Conservation (phyloP, 1,139 yeast genomes). For the Yamadazyma songkhlaensis region DNA sequence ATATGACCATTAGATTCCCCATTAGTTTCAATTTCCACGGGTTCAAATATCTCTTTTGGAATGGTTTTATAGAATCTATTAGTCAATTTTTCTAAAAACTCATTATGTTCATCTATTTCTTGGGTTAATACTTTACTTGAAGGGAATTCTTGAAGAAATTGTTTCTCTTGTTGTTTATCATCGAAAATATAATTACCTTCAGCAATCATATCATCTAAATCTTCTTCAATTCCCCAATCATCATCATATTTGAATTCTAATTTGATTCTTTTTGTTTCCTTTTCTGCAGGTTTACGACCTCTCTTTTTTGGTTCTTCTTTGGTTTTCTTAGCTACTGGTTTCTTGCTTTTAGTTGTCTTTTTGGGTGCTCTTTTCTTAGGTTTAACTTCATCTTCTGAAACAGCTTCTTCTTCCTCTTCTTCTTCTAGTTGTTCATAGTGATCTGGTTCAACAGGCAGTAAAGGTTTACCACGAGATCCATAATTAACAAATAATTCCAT, state of each 20-base stretch:
- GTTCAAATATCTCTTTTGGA: neutral
- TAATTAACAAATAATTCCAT: slow-evolving; percentile 41
- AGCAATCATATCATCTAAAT: slow-evolving; percentile 18
- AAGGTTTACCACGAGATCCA: slow-evolving; percentile 40
- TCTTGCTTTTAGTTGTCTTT: slow-evolving; percentile 1
- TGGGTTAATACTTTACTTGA: slow-evolving; percentile 19
- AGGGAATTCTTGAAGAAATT: slow-evolving; percentile 26
- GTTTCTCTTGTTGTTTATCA: slow-evolving; percentile 26
- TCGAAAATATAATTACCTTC: slow-evolving; percentile 38
- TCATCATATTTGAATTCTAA: slow-evolving; percentile 22
- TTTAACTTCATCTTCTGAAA: slow-evolving; percentile 6
- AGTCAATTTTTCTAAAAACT: slow-evolving; percentile 21
- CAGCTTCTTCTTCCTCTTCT: slow-evolving; percentile 11
- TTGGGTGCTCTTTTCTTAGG: slow-evolving; percentile 4
- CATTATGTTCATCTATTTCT: slow-evolving; percentile 14
- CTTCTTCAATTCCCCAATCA: slow-evolving; percentile 46
- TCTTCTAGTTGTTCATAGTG: slow-evolving; percentile 10
- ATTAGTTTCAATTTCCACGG: neutral
- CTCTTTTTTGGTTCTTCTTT: slow-evolving; percentile 4
- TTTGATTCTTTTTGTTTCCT: slow-evolving; percentile 12
- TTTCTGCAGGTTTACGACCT: slow-evolving; percentile 9
- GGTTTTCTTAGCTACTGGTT: slow-evolving; percentile 4
- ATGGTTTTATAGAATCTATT: slow-evolving; percentile 12
- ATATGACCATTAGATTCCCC: neutral
- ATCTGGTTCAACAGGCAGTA: slow-evolving; percentile 15